These are phyloP conservation scores for Boehmeria nivea DNA, from an alignment of 306 rosid species.

Conservation along the genomic window DNA sequence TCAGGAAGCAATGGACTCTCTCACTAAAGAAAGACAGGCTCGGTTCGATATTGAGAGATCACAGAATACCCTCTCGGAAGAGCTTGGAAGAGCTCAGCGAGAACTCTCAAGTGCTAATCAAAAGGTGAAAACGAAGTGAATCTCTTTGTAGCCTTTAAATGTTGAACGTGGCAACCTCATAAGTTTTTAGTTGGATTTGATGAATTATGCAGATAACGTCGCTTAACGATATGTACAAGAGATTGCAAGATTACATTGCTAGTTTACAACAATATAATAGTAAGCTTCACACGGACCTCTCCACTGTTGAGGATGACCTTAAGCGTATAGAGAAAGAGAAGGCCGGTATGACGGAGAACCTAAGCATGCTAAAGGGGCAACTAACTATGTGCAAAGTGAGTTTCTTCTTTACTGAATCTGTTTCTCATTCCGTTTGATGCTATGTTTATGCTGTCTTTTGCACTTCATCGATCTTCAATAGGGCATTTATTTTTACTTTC, in stretches of 20 bases:
- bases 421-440: slow-evolving; percentile 1
- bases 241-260: slow-evolving; percentile 86
- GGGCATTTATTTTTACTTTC: not conserved
- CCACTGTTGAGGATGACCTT: slow-evolving; percentile 78
- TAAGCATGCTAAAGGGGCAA: slow-evolving; percentile 72
- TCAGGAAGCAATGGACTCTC: slow-evolving; percentile 77
- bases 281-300: slow-evolving; percentile 90
- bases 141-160: not conserved
- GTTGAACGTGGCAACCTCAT: not conserved
- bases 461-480: not conserved
- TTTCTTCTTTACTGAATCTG: slow-evolving; percentile 18
- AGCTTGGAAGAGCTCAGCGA: slow-evolving; percentile 75
- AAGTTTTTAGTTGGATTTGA: not conserved
- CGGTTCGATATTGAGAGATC: slow-evolving; percentile 74
- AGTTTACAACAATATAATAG: slow-evolving; percentile 92
- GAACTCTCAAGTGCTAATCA: slow-evolving; percentile 85
- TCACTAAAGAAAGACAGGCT: slow-evolving; percentile 67
- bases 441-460: not conserved
- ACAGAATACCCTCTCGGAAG: slow-evolving; percentile 57
- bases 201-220: slow-evolving; percentile 65
- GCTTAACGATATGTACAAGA: slow-evolving; percentile 93
- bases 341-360: slow-evolving; percentile 62
- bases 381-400: slow-evolving; percentile 80
- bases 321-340: slow-evolving; percentile 86
- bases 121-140: slow-evolving; percentile 48